A percentile compares a stretch with the other conserved stretches of the same genome.
Conservation (phyloP, 345 rosid genomes). For the Euphorbia lathyris region DNA sequence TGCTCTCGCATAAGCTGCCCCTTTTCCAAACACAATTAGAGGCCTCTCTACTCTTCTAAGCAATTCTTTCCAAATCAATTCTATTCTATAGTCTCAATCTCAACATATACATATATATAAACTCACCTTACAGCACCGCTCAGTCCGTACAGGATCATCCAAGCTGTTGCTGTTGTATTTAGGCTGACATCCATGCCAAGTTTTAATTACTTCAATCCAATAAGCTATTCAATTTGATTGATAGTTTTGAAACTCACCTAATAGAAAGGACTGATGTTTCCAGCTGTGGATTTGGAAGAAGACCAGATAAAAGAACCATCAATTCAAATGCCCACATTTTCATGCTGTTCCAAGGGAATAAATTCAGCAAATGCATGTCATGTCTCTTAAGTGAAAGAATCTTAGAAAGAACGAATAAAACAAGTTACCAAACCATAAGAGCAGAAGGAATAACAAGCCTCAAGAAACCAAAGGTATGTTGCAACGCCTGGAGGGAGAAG, state of each 20-base stretch:
- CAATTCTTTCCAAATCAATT: too few relatives aligned
- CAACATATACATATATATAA: too few relatives aligned
- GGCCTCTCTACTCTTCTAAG: too few relatives aligned
- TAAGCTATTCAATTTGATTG: neutral
- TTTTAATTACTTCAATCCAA: too few relatives aligned
- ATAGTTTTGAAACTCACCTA: slow-evolving; percentile 30
- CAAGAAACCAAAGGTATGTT: slow-evolving; percentile 39
- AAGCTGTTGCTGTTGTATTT: slow-evolving; percentile 51
- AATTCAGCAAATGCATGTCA: too few relatives aligned
- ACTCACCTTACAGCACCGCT: slow-evolving; percentile 76
- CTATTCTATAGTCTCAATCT: too few relatives aligned
- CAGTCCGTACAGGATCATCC: slow-evolving; percentile 88
- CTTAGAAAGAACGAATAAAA: too few relatives aligned
- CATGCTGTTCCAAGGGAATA: slow-evolving; percentile 12
- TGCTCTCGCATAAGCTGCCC: too few relatives aligned
- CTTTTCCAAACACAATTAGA: too few relatives aligned
- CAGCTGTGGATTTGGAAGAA: slow-evolving; percentile 69
- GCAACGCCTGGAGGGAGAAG: slow-evolving; percentile 63
- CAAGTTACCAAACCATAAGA: slow-evolving; percentile 46
- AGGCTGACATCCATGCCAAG: slow-evolving; percentile 35
- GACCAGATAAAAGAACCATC: too few relatives aligned
- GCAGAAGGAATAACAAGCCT: slow-evolving; percentile 77
- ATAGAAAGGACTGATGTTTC: slow-evolving; percentile 77
- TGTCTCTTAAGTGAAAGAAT: too few relatives aligned
- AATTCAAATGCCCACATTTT: slow-evolving; percentile 69